Evolutionary conservation across 1,284 basidiomycete species (phyloP), one percentile per base, ranked within the genome.

Genomic region (Ustilago sp.): DNA sequence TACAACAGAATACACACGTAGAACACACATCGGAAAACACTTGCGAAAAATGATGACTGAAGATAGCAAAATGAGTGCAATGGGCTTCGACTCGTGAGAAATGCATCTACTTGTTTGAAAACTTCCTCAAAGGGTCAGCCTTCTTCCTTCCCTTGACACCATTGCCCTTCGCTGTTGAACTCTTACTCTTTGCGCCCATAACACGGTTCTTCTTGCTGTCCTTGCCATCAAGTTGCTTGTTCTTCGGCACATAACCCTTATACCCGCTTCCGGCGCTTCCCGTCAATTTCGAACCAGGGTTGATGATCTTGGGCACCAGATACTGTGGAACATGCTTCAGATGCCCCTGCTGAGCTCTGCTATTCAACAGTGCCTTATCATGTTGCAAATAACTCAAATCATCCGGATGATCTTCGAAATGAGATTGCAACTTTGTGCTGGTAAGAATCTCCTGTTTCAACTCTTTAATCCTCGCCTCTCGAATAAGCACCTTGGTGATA

Each of bases 241-340:
- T 68, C 68, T 76, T 76, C 0, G 68, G 61, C 8, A 76, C 59
- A 36, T 76, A 76, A 2, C 68, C 68, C 13, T 63, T 68, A 38
- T 62, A 74, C 4, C n/a, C 45, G 9, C 32, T 31, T 7, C 23
- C n/a, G 7, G n/a, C 34, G 39, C 11, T 45, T 4, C 51, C 51
- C 8, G 19, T 52, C 48, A 66, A 55, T 41, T 63, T 58, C 23
- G 48, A 19, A 8, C 15, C 54, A 2, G 80, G 69, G 15, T 68
- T 76, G 87, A 89, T 90, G 60, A 94, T 93, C 53, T 91, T 91
- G 1, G 96, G 96, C 80, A 98, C 89, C 31, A 99, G 89, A 86
- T 99, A 99, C 63, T 91, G 92, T 0, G 97, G 97, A 4, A 99
- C 91, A 86, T 98, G 93, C 86, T 97, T 98, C 90, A 99, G 92